A percentile compares a stretch with the other conserved stretches of the same genome.
These are phyloP conservation scores for Verticillium dahliae DNA, from an alignment of 2,329 filamentous ascomycete genomes.

Conservation along the genomic window DNA sequence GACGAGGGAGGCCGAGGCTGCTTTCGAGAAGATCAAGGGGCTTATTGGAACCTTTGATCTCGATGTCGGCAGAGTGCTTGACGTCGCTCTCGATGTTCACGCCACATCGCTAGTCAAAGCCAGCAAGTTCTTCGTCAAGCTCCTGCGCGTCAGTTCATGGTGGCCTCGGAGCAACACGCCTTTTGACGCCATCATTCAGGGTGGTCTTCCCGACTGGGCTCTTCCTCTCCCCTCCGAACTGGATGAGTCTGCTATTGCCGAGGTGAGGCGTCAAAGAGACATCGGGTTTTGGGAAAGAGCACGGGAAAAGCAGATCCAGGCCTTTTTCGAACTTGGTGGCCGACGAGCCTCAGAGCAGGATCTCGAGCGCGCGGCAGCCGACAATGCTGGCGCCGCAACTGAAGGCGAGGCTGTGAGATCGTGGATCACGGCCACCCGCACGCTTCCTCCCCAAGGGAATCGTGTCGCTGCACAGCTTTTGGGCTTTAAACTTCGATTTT, in stretches of 20 bases:
- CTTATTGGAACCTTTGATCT: conserved; percentile 96
- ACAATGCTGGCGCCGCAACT: conserved; percentile 29
- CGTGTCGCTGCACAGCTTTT: conserved; percentile 88
- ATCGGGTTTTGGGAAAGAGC: conserved; percentile 73
- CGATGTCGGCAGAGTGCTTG: conserved; percentile 88
- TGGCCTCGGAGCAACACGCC: conserved; percentile 61
- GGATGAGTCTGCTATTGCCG: conserved; percentile 53
- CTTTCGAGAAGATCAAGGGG: conserved; percentile 87
- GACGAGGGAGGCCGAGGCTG: conserved; percentile 70
- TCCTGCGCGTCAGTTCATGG: conserved; percentile 89
- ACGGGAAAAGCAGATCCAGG: conserved; percentile 67
- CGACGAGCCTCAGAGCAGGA: conserved; percentile 58
- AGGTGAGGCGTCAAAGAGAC: conserved; percentile 61
- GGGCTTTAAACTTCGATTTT: conserved; percentile 95
- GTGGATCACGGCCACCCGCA: conserved; percentile 78
- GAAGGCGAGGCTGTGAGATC: conserved; percentile 51
- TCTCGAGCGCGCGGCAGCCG: conserved; percentile 36
- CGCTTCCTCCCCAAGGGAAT: conserved; percentile 78
- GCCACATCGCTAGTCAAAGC: conserved; percentile 90
- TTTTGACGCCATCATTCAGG: conserved; percentile 43
- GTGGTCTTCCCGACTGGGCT: conserved; percentile 80
- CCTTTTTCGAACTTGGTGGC: conserved; percentile 84
- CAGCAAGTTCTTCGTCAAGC: conserved; percentile 88
- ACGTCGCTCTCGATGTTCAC: conserved; percentile 92
- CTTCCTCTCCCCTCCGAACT: conserved; percentile 63